A percentile compares a stretch with the other conserved stretches of the same genome.
Conservation (phyloP, 176 grass and related monocot genomes). For the Areca catechu region DNA sequence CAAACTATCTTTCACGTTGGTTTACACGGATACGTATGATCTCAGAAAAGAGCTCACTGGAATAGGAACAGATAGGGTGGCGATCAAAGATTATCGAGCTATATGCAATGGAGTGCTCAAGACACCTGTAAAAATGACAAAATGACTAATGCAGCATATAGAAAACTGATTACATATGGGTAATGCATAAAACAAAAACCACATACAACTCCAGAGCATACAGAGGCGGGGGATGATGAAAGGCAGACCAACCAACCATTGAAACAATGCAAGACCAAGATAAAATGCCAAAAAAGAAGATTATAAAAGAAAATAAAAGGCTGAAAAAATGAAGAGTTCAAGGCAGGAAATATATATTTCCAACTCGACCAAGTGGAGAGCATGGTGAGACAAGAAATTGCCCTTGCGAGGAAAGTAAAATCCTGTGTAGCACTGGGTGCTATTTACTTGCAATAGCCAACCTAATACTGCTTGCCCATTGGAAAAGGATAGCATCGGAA, state of each 20-base stretch:
- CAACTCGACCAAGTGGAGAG: background rate
- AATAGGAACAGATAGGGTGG: too few species aligned
- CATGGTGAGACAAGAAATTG: background rate
- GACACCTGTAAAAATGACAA: background rate
- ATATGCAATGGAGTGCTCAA: too few species aligned
- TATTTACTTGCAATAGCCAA: background rate
- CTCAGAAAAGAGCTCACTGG: too few species aligned
- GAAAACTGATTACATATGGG: conserved; percentile 3
- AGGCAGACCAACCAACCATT: background rate
- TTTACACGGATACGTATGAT: too few species aligned
- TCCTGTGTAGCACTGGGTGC: background rate
- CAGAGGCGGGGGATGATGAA: background rate
- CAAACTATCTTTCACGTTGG: too few species aligned
- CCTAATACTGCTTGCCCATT: background rate
- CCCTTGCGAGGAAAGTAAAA: background rate
- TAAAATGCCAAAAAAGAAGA: conserved; percentile 10
- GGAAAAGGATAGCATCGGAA: background rate
- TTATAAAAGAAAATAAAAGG: background rate
- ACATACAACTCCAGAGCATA: background rate
- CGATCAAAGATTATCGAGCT: too few species aligned
- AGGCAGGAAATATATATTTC: background rate
- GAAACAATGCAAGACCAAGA: conserved; percentile 2
- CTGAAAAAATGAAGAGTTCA: background rate
- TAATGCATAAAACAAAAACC: conserved; percentile 3
- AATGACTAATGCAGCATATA: background rate